Evolutionary conservation across 139 green algal genomes (phyloP).

Genomic region (Chlamydomonas schloesseri): DNA sequence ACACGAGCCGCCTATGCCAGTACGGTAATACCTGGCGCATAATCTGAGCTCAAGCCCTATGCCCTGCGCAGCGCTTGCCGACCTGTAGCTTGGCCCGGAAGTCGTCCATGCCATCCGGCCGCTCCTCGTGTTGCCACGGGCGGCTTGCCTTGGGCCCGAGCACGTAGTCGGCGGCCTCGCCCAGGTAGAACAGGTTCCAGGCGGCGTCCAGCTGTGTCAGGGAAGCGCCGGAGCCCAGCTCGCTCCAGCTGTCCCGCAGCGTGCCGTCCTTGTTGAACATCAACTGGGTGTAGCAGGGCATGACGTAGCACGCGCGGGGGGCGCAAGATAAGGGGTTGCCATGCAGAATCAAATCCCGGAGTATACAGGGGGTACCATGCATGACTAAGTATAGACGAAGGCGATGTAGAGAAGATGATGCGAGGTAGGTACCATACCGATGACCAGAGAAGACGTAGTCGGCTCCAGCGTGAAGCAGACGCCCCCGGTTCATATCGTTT

Average conservation of each 20-base stretch:
- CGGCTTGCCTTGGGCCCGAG: not conserved
- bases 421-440: no score
- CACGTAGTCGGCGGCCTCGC: constrained; percentile 15
- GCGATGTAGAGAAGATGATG: no score
- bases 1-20: no score
- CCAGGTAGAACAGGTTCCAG: constrained; percentile 9
- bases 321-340: not conserved
- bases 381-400: no score
- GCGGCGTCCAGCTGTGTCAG: not conserved
- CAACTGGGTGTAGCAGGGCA: not conserved
- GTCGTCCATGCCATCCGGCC: not conserved
- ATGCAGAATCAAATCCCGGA: no score
- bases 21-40: no score
- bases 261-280: not conserved
- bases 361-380: no score
- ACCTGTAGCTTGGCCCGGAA: constrained; percentile 20
- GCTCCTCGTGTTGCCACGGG: constrained; percentile 6
- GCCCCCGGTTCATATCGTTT: no score
- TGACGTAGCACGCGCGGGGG: not conserved
- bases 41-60: not conserved
- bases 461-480: no score
- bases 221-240: not conserved
- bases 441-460: no score
- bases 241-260: not conserved
- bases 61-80: not conserved